These are phyloP conservation scores for Penicillium thymicola DNA, from an alignment of 2,329 filamentous ascomycete species.

Conservation along the genomic window DNA sequence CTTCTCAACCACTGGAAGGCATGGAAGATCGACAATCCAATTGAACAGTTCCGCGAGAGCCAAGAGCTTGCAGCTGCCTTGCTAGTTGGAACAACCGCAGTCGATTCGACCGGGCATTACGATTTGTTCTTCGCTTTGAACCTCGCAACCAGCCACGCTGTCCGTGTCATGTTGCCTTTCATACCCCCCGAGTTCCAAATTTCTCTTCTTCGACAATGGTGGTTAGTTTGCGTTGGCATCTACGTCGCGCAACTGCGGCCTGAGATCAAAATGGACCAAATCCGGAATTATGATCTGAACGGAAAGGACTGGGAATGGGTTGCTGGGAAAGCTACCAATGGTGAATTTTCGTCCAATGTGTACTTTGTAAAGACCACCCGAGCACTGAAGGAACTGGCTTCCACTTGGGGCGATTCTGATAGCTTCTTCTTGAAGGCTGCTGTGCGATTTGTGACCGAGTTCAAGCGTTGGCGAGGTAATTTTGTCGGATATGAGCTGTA, in stretches of 20 bases:
- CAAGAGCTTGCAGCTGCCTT: slow-evolving; percentile 54
- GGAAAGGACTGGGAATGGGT: slow-evolving; percentile 75
- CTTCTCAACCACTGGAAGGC: slow-evolving; percentile 89
- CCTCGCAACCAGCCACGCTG: slow-evolving; percentile 80
- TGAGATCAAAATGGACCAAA: slow-evolving; percentile 62
- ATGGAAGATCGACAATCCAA: slow-evolving; percentile 69
- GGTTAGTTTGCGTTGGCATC: slow-evolving; percentile 73
- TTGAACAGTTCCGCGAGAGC: slow-evolving; percentile 71
- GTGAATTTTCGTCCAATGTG: slow-evolving; percentile 66
- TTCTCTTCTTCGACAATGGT: slow-evolving; percentile 78
- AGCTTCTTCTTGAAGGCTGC: slow-evolving; percentile 50
- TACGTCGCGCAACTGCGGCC: slow-evolving; percentile 77
- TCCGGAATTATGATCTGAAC: slow-evolving; percentile 59
- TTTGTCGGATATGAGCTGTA: slow-evolving; percentile 23
- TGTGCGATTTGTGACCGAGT: slow-evolving; percentile 48
- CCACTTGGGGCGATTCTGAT: slow-evolving; percentile 46
- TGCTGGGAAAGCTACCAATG: slow-evolving; percentile 65
- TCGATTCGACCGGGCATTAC: slow-evolving; percentile 53
- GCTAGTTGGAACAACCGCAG: slow-evolving; percentile 33
- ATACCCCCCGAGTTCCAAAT: slow-evolving; percentile 72
- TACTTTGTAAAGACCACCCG: slow-evolving; percentile 84
- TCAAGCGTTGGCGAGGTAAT: slow-evolving; percentile 64
- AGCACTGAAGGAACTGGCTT: slow-evolving; percentile 42
- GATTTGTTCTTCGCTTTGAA: slow-evolving; percentile 82
- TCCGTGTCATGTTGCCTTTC: slow-evolving; percentile 77